Conservation (phyloP, 106 monocot species). For the Dendrobium chrysotoxum region DNA sequence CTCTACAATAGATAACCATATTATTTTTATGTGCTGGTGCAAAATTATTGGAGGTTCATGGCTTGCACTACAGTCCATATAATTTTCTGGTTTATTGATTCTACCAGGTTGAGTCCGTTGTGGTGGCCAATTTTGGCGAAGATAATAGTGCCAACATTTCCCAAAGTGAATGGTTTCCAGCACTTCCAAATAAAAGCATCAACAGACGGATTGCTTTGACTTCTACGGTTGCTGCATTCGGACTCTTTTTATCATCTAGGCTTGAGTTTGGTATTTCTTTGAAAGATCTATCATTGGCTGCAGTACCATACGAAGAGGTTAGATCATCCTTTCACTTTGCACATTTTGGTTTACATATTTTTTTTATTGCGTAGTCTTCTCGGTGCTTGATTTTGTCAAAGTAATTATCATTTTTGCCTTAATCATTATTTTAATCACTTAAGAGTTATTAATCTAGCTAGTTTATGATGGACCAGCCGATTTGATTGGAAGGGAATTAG, state of each 20-base stretch:
- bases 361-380: neutral
- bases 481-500: no score
- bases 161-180: constrained; percentile 16
- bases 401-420: neutral
- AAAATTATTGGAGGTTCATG: neutral
- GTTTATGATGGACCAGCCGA: no score
- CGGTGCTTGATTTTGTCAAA: neutral
- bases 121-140: constrained; percentile 2
- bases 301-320: constrained; percentile 85
- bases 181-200: constrained; percentile 65
- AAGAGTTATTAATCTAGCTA: no score
- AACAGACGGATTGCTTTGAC: constrained; percentile 70
- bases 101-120: constrained; percentile 36
- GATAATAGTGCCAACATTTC: constrained; percentile 7
- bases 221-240: constrained; percentile 52
- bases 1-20: no score
- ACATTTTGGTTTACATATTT: neutral
- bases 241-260: constrained; percentile 64
- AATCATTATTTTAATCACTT: neutral
- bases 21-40: no score
- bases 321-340: neutral
- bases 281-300: constrained; percentile 66
- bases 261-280: constrained; percentile 88
- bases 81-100: neutral
- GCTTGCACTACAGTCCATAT: neutral